Conservation (phyloP, 345 rosid species). For the Sonneratia caseolaris region DNA sequence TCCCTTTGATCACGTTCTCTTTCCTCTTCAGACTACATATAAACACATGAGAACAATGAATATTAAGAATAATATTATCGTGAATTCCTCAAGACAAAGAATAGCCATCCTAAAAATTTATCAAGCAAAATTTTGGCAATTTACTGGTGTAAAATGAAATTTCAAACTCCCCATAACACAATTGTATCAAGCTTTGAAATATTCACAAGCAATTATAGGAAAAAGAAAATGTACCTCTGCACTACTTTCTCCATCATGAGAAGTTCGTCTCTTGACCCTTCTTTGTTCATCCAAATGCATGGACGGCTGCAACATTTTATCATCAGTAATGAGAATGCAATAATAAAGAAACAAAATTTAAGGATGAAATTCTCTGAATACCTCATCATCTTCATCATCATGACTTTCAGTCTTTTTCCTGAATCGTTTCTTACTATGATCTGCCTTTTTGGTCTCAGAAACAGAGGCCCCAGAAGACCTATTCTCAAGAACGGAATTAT, state of each 20-base stretch:
- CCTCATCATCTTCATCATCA: constrained; percentile 74
- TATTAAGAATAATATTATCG: neutral
- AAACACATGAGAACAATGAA: neutral
- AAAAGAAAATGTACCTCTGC: constrained; percentile 57
- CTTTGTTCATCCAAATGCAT: constrained; percentile 34
- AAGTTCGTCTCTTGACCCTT: constrained; percentile 44
- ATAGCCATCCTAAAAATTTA: neutral
- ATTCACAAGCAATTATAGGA: constrained; percentile 2
- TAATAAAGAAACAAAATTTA: constrained; percentile 15
- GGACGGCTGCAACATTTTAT: constrained; percentile 37
- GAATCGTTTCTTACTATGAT: constrained; percentile 54
- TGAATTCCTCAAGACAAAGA: neutral
- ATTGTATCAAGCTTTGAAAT: neutral
- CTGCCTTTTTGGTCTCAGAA: constrained; percentile 37
- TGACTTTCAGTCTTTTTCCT: constrained; percentile 68
- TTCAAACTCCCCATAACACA: neutral
- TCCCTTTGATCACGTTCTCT: constrained; percentile 82
- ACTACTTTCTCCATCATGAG: constrained; percentile 48
- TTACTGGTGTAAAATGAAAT: neutral
- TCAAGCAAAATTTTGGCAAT: neutral
- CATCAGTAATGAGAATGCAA: constrained; percentile 7
- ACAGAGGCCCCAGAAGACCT: constrained; percentile 16
- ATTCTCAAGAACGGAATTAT: constrained; percentile 20
- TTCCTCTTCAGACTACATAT: constrained; percentile 84
- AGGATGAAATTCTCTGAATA: constrained; percentile 13